These are phyloP conservation scores for Trypanosomatidae sp. DNA, from an alignment of 208 protist species.

Conservation along the genomic window DNA sequence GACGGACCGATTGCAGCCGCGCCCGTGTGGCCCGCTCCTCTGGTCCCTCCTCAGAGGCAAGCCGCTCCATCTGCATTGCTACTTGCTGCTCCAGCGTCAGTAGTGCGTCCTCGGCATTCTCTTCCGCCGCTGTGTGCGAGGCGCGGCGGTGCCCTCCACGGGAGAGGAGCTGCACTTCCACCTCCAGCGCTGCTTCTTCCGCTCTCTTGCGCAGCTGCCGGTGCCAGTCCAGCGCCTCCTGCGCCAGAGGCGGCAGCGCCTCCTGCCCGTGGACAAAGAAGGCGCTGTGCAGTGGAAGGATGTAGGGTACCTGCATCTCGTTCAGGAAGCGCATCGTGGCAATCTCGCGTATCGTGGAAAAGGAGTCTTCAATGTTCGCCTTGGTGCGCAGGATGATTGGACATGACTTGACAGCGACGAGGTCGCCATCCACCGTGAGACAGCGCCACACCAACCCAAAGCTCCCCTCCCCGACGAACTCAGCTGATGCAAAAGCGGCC, in stretches of 20 bases:
- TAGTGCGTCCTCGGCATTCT: neutral
- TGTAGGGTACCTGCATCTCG: slow-evolving; percentile 77
- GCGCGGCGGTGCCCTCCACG: slow-evolving; percentile 1
- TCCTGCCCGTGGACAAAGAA: slow-evolving; percentile 65
- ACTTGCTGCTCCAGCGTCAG: slow-evolving; percentile 32
- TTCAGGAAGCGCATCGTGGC: slow-evolving; percentile 83
- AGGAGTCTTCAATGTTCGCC: slow-evolving; percentile 72
- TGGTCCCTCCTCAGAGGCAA: slow-evolving; percentile 19
- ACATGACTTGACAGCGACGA: slow-evolving; percentile 86
- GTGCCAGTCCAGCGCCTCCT: slow-evolving; percentile 42
- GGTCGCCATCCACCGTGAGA: slow-evolving; percentile 69
- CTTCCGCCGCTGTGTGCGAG: neutral
- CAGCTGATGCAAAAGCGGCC: slow-evolving; percentile 55
- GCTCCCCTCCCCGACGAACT: slow-evolving; percentile 87
- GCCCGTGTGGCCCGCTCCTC: slow-evolving; percentile 31
- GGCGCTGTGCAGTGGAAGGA: slow-evolving; percentile 82
- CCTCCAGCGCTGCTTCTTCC: slow-evolving; percentile 34
- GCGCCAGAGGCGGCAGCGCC: slow-evolving; percentile 59
- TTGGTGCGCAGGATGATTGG: slow-evolving; percentile 60
- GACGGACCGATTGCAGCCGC: slow-evolving; percentile 35
- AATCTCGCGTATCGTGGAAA: slow-evolving; percentile 78
- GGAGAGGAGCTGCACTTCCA: slow-evolving; percentile 24
- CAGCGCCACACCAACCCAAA: slow-evolving; percentile 87
- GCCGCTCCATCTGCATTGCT: slow-evolving; percentile 16
- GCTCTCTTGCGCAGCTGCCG: slow-evolving; percentile 30